These are phyloP conservation scores for Fusarium pilosicola DNA, from an alignment of 2,329 filamentous ascomycete genomes.

Conservation along the genomic window DNA sequence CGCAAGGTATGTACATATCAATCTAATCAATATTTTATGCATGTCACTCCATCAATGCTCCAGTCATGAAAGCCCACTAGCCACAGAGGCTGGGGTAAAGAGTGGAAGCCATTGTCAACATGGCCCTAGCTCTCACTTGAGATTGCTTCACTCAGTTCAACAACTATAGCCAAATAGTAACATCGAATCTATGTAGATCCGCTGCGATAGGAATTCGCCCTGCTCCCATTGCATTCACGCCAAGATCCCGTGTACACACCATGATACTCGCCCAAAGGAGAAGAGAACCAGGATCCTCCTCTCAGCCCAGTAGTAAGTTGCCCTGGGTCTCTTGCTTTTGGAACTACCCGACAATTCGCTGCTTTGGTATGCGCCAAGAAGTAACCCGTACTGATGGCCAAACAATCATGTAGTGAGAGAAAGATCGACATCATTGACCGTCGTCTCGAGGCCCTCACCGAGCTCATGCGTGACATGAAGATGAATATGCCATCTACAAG, in stretches of 20 bases:
- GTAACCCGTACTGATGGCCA: not conserved
- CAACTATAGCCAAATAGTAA: constrained; percentile 10
- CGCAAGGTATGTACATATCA: constrained; percentile 45
- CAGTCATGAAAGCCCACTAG: not conserved
- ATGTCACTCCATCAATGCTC: not conserved
- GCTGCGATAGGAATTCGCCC: constrained; percentile 51
- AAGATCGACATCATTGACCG: constrained; percentile 53
- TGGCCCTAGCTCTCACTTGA: not conserved
- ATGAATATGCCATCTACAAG: constrained; percentile 34
- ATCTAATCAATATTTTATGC: constrained; percentile 24
- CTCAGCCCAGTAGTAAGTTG: constrained; percentile 51
- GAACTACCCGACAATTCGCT: not conserved
- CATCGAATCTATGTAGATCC: constrained; percentile 41
- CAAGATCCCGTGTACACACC: constrained; percentile 51
- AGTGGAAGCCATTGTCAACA: not conserved
- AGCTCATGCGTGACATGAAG: constrained; percentile 49
- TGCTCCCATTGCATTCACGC: constrained; percentile 51
- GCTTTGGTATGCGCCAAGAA: not conserved
- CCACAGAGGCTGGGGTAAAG: not conserved
- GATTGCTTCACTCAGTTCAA: not conserved
- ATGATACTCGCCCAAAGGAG: constrained; percentile 47
- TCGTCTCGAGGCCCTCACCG: constrained; percentile 48
- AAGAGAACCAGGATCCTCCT: constrained; percentile 51
- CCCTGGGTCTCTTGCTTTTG: not conserved
- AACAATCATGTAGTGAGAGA: constrained; percentile 44